Base-by-base conservation (phyloP, 2,329 filamentous ascomycete species). In the Penicillium hesseltinei region DNA sequence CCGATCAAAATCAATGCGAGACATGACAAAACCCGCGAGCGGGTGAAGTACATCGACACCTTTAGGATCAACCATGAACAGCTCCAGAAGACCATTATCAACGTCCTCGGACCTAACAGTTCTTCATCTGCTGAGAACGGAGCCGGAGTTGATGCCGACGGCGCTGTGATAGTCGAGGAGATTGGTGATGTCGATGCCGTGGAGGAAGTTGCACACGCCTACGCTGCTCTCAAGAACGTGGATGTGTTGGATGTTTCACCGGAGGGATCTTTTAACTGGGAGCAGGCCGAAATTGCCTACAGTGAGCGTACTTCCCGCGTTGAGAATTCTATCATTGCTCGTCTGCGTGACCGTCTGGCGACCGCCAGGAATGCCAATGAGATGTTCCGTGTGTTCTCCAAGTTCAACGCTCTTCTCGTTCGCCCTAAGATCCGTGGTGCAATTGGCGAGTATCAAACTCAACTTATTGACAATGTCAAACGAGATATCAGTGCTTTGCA, bases 371-470 rank as follows among this genome's bases (percentile, higher is more conserved):
- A 92, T 61, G 94, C 94, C 40, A 97, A 96, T 71, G 95, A 99
- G 77, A 99, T 99, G 94, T 99, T 99, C 75, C 90, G 95, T 54
- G 94, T 99, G 60, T 99, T 99, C 74, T 97, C 94, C 52, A 97
- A 97, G 73, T 99, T 99, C 84, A 99, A 99, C 72, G 94, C 94
- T 2, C 87, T 99, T 31, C 96, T 99, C 67, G 93, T 99, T 56
- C 87, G 94, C 58, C 94, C 94, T n/a, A 99, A 99, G 82, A 97
- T 99, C 77, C 88, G 94, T 64, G 92, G 95, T 65, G 95, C 94
- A 54, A 99, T 99, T 69, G 90, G 92, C 43, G 93, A 99, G 77
- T 99, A 99, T 73, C 94, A 99, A 75, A 94, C 93, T 5, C 92
- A 97, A 75, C 86, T 99, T 35, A 96, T 99, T 73, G 92, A 97